phyloP scores from a whole-genome alignment of 2,329 filamentous ascomycete species.

The Diplodia mutila region DNA sequence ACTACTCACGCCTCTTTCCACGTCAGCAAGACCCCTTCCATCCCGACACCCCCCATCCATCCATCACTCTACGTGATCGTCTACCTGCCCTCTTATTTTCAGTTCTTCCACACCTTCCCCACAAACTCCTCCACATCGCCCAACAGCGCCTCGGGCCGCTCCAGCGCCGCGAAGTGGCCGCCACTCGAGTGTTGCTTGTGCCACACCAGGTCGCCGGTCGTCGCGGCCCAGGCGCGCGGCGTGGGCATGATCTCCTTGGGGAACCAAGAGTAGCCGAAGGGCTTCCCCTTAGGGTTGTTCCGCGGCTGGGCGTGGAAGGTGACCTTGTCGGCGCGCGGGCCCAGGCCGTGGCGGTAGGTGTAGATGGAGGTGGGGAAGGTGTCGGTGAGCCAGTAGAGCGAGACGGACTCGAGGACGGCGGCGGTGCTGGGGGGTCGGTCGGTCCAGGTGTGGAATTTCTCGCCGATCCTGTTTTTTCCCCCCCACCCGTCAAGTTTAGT shows the following conservation, averaged over 20 bases:
- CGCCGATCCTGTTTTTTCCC: slow-evolving; percentile 57
- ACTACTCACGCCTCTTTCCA: too few species aligned
- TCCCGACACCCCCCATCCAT: too few species aligned
- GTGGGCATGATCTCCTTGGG: slow-evolving; percentile 47
- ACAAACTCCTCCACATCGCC: slow-evolving; percentile 53
- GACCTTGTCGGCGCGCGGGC: not conserved
- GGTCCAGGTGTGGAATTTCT: slow-evolving; percentile 61
- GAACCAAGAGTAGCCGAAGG: slow-evolving; percentile 51
- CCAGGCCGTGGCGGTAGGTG: slow-evolving; percentile 49
- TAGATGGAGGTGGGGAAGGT: slow-evolving; percentile 55
- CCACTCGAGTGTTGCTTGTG: slow-evolving; percentile 49
- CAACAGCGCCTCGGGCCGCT: slow-evolving; percentile 48
- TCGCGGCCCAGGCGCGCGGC: slow-evolving; percentile 44
- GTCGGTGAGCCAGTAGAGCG: slow-evolving; percentile 61
- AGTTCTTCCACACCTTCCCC: slow-evolving; percentile 38
- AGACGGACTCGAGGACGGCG: slow-evolving; percentile 56
- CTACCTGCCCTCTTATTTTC: too few species aligned
- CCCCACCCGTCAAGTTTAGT: too few species aligned
- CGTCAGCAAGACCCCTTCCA: too few species aligned
- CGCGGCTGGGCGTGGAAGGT: slow-evolving; percentile 27
- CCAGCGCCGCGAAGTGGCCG: slow-evolving; percentile 60
- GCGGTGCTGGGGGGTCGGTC: slow-evolving; percentile 49
- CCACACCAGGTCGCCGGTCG: slow-evolving; percentile 44
- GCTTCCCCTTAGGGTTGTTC: slow-evolving; percentile 39
- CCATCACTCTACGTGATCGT: too few species aligned